Evolutionary conservation across 352 stramenopile species (phyloP), one percentile per base, ranked within the genome.

Genomic region (Globisporangium carolinianum): DNA sequence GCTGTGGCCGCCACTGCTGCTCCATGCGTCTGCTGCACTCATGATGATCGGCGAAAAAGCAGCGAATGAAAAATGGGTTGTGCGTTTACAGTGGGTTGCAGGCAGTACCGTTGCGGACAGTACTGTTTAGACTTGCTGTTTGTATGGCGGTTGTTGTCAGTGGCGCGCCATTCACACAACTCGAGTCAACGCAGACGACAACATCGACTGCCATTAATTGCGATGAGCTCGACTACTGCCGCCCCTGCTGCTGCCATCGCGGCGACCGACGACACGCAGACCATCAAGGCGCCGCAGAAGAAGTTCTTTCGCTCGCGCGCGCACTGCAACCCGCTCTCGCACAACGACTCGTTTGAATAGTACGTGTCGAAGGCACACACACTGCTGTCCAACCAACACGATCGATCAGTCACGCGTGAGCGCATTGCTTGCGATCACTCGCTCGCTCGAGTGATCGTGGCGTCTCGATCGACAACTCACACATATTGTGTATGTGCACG

Each of bases 341-440:
- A 98, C 74, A 98, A 98, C 76, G 93, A 99, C 74, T 86, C 81
- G 50, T 98, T 98, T 61, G 76, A 95, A 53, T 98, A 98, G 83
- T 93, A 69, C 65, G 82, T 48, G 5, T 24, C 0, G 0, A 24
- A 24, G 18, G 18, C 18, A 24, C 18, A 24, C 18, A 24, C 18
- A 24, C 18, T 24, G 18, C 18, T 24, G 18, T 24, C 18, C 18
- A 24, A 24, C 18, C 18, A 24, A 24, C 18, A 24, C 18, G 18
- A 24, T 24, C 18, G 18, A 24, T 24, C 18, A 24, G 18, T 24
- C 18, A 24, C 18, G 18, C 18, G 18, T 24, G 18, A 24, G 18
- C 18, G 18, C 18, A 24, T 24, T 24, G 18, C 18, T 24, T 24
- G 18, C 18, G 18, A 24, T 24, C 18, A 24, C 18, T 79, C 6